Base-by-base conservation (phyloP, 2,329 filamentous ascomycete genomes). In the Ophioceras dolichostomum region DNA sequence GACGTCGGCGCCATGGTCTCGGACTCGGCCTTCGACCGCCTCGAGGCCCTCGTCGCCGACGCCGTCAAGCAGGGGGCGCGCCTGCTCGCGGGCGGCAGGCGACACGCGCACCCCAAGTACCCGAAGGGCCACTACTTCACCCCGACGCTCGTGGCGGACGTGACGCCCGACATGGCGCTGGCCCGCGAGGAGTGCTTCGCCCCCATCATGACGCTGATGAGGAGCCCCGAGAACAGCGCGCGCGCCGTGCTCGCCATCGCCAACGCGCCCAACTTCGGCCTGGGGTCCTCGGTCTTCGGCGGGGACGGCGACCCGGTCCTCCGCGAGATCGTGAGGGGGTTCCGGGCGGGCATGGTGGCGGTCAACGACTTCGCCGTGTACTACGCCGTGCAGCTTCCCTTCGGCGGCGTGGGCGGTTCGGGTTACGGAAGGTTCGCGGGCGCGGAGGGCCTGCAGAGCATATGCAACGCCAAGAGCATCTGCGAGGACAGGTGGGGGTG, bases 321-420 rank as follows among this genome's bases (percentile, higher is more conserved):
- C 1, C 59, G 70, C 13, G 63, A 63, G 13, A 75, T 93, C 20
- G 76, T 89, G 2, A 60, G 60, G 16, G 73, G 76, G 18, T 68
- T 95, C 36, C 75, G 80, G 43, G 78, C 83, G 0, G 91, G 91
- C 32, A 95, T 94, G 83, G 84, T 96, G 1, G 78, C 86, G 18
- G 75, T 98, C 47, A 98, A 98, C 56, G 91, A 98, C 62, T 98
- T 98, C 52, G 91, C 80, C 16, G 81, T 78, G 20, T 95, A 79
- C 58, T 98, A 98, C 54, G 86, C 89, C 37, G 88, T 94, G 7
- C 87, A 94, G 59, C 63, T 98, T 28, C 91, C 91, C 0, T 98
- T 98, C 58, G 91, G 91, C 27, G 91, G 88, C 38, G 77, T 84
- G n/a, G 77, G 75, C 40, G 89, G 87, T 1, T 93, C 83, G 18